Percentiles rank a stretch among this genome's conserved stretches.
Conservation (phyloP, 495 filamentous ascomycete species). For the Umbilicaria muhlenbergii region DNA sequence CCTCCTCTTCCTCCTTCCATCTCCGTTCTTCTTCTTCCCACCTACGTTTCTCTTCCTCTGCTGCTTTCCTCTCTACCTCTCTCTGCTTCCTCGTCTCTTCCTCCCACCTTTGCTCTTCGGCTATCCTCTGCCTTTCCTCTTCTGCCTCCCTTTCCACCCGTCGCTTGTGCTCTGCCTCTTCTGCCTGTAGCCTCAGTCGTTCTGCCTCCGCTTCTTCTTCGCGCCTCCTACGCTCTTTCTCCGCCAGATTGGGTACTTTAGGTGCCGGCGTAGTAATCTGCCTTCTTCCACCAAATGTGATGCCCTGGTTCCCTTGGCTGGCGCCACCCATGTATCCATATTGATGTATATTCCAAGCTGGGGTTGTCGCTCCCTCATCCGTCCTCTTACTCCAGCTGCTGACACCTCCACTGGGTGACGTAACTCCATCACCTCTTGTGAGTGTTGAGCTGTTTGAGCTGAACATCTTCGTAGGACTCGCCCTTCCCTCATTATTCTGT, state of each 20-base stretch:
- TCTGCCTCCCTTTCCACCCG: conserved; percentile 49
- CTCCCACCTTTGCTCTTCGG: conserved; percentile 68
- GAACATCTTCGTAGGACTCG: conserved; percentile 46
- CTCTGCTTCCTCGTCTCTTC: conserved; percentile 53
- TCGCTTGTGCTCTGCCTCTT: conserved; percentile 48
- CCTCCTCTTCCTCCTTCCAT: conserved; percentile 73
- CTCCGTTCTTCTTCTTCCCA: conserved; percentile 77
- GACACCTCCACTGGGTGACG: conserved; percentile 33
- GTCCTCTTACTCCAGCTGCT: conserved; percentile 84
- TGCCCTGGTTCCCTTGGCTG: conserved; percentile 86
- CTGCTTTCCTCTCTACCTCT: conserved; percentile 50
- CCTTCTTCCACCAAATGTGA: conserved; percentile 76
- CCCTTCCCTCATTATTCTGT: conserved; percentile 35
- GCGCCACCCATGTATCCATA: conserved; percentile 98
- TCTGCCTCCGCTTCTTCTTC: conserved; percentile 43
- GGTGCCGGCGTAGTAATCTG: conserved; percentile 83
- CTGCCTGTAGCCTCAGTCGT: conserved; percentile 38
- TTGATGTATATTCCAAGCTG: conserved; percentile 97
- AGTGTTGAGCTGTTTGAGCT: conserved; percentile 14
- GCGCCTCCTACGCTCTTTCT: conserved; percentile 44
- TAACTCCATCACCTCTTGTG: conserved; percentile 16
- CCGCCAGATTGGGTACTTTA: conserved; percentile 55
- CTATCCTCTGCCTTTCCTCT: conserved; percentile 48
- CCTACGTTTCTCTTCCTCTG: conserved; percentile 60
- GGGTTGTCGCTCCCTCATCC: conserved; percentile 64